These are phyloP conservation scores for Gnomoniopsis smithogilvyi DNA, from an alignment of 2,329 filamentous ascomycete genomes.

Conservation along the genomic window DNA sequence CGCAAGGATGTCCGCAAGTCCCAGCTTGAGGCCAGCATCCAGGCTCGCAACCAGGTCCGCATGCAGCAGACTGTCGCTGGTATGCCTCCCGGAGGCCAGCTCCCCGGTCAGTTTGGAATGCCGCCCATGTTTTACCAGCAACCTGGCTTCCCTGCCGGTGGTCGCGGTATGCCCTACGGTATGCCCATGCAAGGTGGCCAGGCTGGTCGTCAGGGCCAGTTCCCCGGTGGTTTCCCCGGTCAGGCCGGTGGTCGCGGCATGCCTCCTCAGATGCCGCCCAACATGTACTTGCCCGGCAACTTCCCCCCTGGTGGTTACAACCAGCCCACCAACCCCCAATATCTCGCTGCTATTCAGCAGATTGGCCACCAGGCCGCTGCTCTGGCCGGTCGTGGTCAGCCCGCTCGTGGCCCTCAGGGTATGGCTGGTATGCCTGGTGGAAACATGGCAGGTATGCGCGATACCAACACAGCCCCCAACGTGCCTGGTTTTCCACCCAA, in stretches of 20 bases:
- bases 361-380: constrained; percentile 55
- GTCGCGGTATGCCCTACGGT: constrained; percentile 63
- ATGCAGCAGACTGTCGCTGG: constrained; percentile 91
- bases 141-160: constrained; percentile 62
- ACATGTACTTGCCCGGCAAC: constrained; percentile 80
- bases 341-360: constrained; percentile 80
- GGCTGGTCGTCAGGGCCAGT: constrained; percentile 81
- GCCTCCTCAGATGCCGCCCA: constrained; percentile 77
- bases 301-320: constrained; percentile 76
- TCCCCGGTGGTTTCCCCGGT: constrained; percentile 74
- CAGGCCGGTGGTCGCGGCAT: constrained; percentile 77
- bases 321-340: constrained; percentile 76
- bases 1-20: constrained; percentile 99
- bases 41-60: constrained; percentile 96
- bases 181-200: constrained; percentile 70
- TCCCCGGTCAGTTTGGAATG: constrained; percentile 78
- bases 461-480: constrained; percentile 36
- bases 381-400: constrained; percentile 60
- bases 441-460: constrained; percentile 57
- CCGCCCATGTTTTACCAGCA: constrained; percentile 91
- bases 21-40: constrained; percentile 98
- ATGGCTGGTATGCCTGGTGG: constrained; percentile 55
- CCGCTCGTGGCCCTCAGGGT: constrained; percentile 68
- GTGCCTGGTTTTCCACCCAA: constrained; percentile 55
- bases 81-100: constrained; percentile 57